A percentile compares a stretch with the other conserved stretches of the same genome.
Conservation (phyloP, 257 asterid species). For the Solanum bukasovii region DNA sequence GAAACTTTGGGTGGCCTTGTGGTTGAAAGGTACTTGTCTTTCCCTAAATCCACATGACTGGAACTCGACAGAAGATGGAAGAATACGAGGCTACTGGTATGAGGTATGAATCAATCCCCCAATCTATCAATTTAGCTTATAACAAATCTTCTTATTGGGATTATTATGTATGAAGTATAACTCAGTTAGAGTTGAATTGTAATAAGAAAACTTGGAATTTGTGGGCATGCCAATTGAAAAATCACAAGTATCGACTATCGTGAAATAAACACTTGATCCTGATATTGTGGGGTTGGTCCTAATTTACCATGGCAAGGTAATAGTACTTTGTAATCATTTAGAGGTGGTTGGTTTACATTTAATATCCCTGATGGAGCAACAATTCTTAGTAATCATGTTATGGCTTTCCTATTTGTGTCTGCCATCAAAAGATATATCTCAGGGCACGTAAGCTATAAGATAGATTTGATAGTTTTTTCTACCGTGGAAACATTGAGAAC, state of each 20-base stretch:
- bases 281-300: slow-evolving; percentile 27
- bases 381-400: slow-evolving; percentile 84
- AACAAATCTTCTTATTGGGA: too few relatives aligned
- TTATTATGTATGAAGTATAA: too few relatives aligned
- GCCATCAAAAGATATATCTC: slow-evolving; percentile 79
- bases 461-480: slow-evolving; percentile 61
- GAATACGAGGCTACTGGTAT: too few relatives aligned
- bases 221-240: slow-evolving; percentile 67
- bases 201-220: too few relatives aligned
- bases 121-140: too few relatives aligned
- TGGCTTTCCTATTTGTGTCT: slow-evolving; percentile 74
- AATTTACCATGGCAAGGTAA: slow-evolving; percentile 31
- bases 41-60: too few relatives aligned
- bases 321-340: not conserved
- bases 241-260: slow-evolving; percentile 51
- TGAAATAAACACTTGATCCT: slow-evolving; percentile 94
- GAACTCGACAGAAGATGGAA: too few relatives aligned
- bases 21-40: too few relatives aligned
- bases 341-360: slow-evolving; percentile 62
- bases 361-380: slow-evolving; percentile 57
- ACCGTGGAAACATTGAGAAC: slow-evolving; percentile 86
- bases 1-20: too few relatives aligned
- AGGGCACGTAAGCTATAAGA: slow-evolving; percentile 83
- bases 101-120: too few relatives aligned
- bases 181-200: too few relatives aligned